Evolutionary conservation across 108 stramenopile species (phyloP).

Genomic region (Discostella stelligeroides): DNA sequence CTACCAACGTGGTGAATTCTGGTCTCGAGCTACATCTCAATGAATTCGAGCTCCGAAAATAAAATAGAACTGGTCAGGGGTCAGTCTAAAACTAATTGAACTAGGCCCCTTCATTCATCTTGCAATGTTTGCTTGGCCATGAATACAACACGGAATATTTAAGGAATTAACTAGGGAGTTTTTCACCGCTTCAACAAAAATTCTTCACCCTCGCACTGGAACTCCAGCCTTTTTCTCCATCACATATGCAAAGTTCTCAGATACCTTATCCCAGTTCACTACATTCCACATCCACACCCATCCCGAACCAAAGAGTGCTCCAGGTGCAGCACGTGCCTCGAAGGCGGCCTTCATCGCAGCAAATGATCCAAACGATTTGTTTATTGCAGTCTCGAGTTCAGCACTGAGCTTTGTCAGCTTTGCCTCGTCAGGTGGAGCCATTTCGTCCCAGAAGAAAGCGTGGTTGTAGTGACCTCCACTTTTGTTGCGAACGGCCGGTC

Average conservation of each 20-base stretch:
- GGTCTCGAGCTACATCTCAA: too few relatives aligned
- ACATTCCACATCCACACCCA: slow-evolving; percentile 99
- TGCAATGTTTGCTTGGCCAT: too few relatives aligned
- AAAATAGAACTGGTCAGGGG: too few relatives aligned
- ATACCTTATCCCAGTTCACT: slow-evolving; percentile 96
- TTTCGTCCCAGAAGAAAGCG: slow-evolving; percentile 99
- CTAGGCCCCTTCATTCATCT: too few relatives aligned
- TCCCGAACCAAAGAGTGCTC: slow-evolving; percentile 94
- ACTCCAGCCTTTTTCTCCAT: slow-evolving; percentile 85
- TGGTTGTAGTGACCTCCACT: slow-evolving; percentile 99
- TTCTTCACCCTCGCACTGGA: slow-evolving; percentile 12
- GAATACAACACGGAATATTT: too few relatives aligned
- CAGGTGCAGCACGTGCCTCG: slow-evolving; percentile 88
- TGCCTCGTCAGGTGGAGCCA: slow-evolving; percentile 89
- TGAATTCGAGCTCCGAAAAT: too few relatives aligned
- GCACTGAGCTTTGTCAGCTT: slow-evolving; percentile 84
- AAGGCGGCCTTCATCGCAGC: slow-evolving; percentile 91
- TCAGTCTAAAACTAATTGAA: too few relatives aligned
- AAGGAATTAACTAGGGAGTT: too few relatives aligned
- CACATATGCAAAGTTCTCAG: slow-evolving; percentile 86
- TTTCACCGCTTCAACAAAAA: too few relatives aligned
- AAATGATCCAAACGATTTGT: slow-evolving; percentile 85
- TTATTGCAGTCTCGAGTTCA: slow-evolving; percentile 76
- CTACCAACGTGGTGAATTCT: too few relatives aligned
- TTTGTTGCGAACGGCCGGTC: slow-evolving; percentile 90